Percentiles rank a stretch among this genome's conserved stretches.
phyloP scores from a whole-genome alignment of 2,329 filamentous ascomycete genomes.

The Hypoxylon sp. region DNA sequence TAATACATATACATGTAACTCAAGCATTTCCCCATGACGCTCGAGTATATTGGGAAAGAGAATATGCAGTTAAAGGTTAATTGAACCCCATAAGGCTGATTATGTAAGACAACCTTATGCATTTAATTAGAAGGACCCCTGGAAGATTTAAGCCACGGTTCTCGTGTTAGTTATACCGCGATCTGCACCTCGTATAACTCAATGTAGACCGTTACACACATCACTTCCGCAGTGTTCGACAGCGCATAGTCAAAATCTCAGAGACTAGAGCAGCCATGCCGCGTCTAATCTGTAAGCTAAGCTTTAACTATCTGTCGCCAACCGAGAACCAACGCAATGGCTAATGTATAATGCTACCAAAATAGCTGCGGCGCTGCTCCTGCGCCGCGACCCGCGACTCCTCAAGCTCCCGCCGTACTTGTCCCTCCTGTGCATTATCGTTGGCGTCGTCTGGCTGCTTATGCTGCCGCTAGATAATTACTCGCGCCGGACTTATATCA shows the following conservation, averaged over 20 bases:
- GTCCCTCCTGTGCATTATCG: slow-evolving; percentile 84
- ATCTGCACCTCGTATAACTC: slow-evolving; percentile 21
- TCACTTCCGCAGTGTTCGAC: slow-evolving; percentile 2
- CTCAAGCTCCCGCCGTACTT: slow-evolving; percentile 89
- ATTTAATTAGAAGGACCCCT: slow-evolving; percentile 26
- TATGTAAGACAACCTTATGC: slow-evolving; percentile 23
- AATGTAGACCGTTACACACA: slow-evolving; percentile 20
- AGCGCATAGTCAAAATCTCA: slow-evolving; percentile 10
- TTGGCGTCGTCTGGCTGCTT: slow-evolving; percentile 91
- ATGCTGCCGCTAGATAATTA: slow-evolving; percentile 92
- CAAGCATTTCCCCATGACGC: not conserved
- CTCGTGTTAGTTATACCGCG: slow-evolving; percentile 37
- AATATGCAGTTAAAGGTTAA: slow-evolving; percentile 44
- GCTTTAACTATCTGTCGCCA: not conserved
- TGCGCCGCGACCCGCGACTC: slow-evolving; percentile 85
- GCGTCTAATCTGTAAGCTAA: slow-evolving; percentile 66
- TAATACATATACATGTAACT: too few species aligned
- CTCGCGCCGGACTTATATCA: slow-evolving; percentile 94
- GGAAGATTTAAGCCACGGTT: slow-evolving; percentile 23
- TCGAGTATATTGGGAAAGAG: not conserved
- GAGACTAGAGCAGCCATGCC: slow-evolving; percentile 61
- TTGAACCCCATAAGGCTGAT: slow-evolving; percentile 38
- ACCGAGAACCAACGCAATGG: slow-evolving; percentile 8
- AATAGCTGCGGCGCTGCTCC: slow-evolving; percentile 73
- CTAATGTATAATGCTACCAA: slow-evolving; percentile 43